Conservation (phyloP, 805 yeast genomes). For the Candida odintsovae region DNA sequence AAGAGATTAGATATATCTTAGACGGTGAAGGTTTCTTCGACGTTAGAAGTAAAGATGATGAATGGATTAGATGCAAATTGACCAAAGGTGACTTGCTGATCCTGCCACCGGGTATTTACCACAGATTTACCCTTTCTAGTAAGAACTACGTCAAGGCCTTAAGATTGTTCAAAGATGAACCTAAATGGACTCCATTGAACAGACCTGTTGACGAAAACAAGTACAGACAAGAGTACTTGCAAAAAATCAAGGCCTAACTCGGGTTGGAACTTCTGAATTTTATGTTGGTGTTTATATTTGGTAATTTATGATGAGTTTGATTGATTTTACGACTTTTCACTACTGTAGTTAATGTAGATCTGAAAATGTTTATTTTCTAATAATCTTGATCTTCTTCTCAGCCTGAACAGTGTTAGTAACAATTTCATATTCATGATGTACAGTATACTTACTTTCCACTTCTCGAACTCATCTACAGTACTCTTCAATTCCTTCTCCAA, state of each 20-base stretch:
- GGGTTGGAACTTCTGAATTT: neutral
- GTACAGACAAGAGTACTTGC: constrained; percentile 41
- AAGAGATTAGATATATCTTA: constrained; percentile 84
- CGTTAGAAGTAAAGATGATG: constrained; percentile 55
- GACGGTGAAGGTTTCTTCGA: constrained; percentile 94
- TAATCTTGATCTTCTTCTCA: constrained; percentile 13
- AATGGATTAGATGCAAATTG: constrained; percentile 76
- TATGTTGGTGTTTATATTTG: neutral
- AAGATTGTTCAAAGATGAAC: constrained; percentile 88
- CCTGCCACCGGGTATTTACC: constrained; percentile 91
- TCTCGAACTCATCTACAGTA: constrained; percentile 33
- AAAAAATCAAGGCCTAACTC: constrained; percentile 8
- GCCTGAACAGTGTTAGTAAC: constrained; percentile 5
- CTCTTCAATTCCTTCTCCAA: constrained; percentile 29
- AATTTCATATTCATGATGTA: too few relatives aligned
- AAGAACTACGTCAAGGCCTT: constrained; percentile 65
- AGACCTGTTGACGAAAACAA: constrained; percentile 53
- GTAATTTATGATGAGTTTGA: neutral
- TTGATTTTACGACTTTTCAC: neutral
- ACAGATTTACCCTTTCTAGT: constrained; percentile 76
- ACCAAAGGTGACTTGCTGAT: constrained; percentile 58
- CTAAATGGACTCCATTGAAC: constrained; percentile 88
- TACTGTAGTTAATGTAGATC: neutral
- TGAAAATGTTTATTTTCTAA: constrained; percentile 6
- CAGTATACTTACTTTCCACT: constrained; percentile 31